Base-by-base conservation (phyloP, 805 yeast genomes). In the Pichia eremophila region DNA sequence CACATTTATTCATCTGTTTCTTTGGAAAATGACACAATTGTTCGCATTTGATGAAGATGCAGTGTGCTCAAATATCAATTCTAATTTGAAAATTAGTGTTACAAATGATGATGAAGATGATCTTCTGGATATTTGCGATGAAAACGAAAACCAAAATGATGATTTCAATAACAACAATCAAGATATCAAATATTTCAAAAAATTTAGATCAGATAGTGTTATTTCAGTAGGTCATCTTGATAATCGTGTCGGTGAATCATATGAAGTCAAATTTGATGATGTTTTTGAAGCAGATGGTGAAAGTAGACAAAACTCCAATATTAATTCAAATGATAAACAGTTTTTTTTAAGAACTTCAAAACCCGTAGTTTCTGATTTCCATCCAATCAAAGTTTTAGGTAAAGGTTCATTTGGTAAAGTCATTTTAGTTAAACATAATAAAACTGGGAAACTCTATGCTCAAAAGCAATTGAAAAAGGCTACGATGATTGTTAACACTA, bases 391-490 rank as follows among this genome's bases (percentile, higher is more conserved):
- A 54, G 93, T 87, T 0, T 68, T 88, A 7, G 96, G 96, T 0
- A 76, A 81, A 45, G 96, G 96, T 4, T 88, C 95, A 2, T 88
- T 85, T 55, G 96, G 96, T 4, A 87, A 85, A 60, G 96, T 88
- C 3, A 66, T 85, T 9, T 66, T 88, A 22, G 96, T 88, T 1
- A 77, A 79, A 44, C 89, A 88, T 59, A 69, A 63, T 45, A 52
- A 66, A 22, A 76, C 85, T 0, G 82, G 82, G 0, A 75, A 75
- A 54, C 64, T 88, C 11, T 89, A 77, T 65, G 96, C 96, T 0
- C 93, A 86, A 71, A 88, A 88, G 60, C 95, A 88, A 56, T 67
- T 88, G 52, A 79, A 79, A 55, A 88, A 88, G 62, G 95, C 95
- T 0, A 77, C 86, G 27, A 81, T 88, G 61, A 71, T 84, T 41